phyloP scores from a whole-genome alignment of 495 filamentous ascomycete species.

The Darksidea phi region DNA sequence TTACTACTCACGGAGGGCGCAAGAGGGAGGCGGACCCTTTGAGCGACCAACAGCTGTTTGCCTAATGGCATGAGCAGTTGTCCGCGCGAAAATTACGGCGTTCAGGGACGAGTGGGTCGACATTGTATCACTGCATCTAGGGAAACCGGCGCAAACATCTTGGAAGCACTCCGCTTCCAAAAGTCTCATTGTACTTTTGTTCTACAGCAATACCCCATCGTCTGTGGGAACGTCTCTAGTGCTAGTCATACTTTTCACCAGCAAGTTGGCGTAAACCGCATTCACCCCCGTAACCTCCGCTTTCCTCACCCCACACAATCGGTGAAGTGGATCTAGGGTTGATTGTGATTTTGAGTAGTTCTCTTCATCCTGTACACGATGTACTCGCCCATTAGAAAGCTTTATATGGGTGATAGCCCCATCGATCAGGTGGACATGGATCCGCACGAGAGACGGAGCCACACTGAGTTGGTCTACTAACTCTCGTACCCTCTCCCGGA shows the following conservation, averaged over 20 bases:
- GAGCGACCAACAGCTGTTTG: constrained; percentile 80
- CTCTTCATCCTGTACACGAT: constrained; percentile 28
- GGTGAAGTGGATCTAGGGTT: constrained; percentile 30
- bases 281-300: constrained; percentile 27
- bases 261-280: constrained; percentile 12
- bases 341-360: constrained; percentile 21
- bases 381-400: constrained; percentile 23
- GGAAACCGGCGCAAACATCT: constrained; percentile 2
- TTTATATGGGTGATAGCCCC: constrained; percentile 22
- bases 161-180: background rate
- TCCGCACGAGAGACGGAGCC: constrained; percentile 19
- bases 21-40: constrained; percentile 64
- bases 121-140: constrained; percentile 5
- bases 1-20: constrained; percentile 63
- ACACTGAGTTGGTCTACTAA: constrained; percentile 38
- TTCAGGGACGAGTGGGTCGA: background rate
- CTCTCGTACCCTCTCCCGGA: constrained; percentile 38
- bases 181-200: background rate
- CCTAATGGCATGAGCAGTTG: constrained; percentile 45
- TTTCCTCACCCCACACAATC: constrained; percentile 22
- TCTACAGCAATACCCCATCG: background rate
- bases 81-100: constrained; percentile 4
- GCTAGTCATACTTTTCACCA: constrained; percentile 26
- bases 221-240: background rate
- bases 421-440: constrained; percentile 36